These are phyloP conservation scores for Verticillium dahliae DNA, from an alignment of 2,329 filamentous ascomycete genomes.

Conservation along the genomic window DNA sequence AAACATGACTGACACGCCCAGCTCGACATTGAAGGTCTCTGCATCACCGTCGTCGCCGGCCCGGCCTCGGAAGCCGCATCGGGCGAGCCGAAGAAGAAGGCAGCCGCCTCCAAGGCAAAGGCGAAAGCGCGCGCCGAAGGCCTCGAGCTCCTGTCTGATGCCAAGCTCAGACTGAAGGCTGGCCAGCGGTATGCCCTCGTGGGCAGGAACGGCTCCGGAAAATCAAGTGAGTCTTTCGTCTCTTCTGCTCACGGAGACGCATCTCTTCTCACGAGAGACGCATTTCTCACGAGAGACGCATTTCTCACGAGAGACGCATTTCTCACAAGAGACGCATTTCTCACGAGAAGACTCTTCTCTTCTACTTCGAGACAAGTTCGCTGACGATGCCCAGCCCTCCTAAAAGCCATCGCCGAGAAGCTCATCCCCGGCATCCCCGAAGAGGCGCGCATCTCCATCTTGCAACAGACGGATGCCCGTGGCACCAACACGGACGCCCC, in stretches of 20 bases:
- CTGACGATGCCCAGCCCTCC: constrained; percentile 42
- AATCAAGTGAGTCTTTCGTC: constrained; percentile 55
- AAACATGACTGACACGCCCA: constrained; percentile 17
- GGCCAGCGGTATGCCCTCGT: constrained; percentile 71
- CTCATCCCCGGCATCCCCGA: constrained; percentile 71
- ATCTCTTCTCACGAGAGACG: too few relatives aligned
- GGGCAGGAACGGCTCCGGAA: constrained; percentile 76
- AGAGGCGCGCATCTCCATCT: constrained; percentile 55
- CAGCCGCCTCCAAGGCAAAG: constrained; percentile 43
- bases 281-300: too few relatives aligned
- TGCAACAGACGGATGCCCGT: constrained; percentile 57
- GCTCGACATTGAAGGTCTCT: constrained; percentile 69
- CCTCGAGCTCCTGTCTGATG: constrained; percentile 64
- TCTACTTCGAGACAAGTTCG: background rate
- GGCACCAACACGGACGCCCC: constrained; percentile 20
- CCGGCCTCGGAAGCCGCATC: background rate
- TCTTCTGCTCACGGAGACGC: background rate
- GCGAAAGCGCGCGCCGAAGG: constrained; percentile 35
- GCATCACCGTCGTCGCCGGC: constrained; percentile 54
- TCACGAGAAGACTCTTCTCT: too few relatives aligned
- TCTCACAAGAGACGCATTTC: too few relatives aligned
- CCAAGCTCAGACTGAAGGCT: constrained; percentile 64
- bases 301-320: too few relatives aligned
- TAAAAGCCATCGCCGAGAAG: constrained; percentile 71
- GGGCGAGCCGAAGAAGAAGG: constrained; percentile 15